Evolutionary conservation across 2,329 filamentous ascomycete species (phyloP).

Genomic region (Scedosporium apiospermum): DNA sequence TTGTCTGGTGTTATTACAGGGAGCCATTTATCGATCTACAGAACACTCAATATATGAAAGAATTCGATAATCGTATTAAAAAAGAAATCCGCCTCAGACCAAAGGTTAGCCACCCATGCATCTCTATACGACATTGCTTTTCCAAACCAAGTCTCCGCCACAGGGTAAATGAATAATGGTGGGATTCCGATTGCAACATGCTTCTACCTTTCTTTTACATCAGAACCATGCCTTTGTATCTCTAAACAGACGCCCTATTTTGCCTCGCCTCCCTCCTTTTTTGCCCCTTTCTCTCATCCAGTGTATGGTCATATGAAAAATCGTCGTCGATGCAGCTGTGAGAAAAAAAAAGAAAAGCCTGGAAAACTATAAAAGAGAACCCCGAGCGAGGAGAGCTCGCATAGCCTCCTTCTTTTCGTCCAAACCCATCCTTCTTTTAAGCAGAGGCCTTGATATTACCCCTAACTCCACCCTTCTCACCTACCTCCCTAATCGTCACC

Average conservation of each 20-base stretch:
- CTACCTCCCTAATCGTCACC: constrained; percentile 75
- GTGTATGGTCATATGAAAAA: not conserved
- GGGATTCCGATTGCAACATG: constrained; percentile 9
- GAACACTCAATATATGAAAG: too few relatives aligned
- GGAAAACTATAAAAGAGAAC: not conserved
- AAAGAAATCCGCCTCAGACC: too few relatives aligned
- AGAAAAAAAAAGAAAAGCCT: not conserved
- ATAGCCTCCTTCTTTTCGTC: not conserved
- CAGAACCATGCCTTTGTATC: constrained; percentile 8
- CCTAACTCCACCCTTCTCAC: constrained; percentile 74
- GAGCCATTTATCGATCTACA: too few relatives aligned
- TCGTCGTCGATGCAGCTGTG: not conserved
- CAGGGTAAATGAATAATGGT: constrained; percentile 5
- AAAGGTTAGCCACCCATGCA: too few relatives aligned
- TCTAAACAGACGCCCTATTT: constrained; percentile 1
- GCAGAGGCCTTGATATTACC: constrained; percentile 35
- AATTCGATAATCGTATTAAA: too few relatives aligned
- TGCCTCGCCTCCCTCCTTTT: too few relatives aligned
- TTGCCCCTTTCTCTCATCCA: not conserved
- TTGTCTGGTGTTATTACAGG: not conserved
- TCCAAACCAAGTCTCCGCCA: not conserved
- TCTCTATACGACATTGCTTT: too few relatives aligned
- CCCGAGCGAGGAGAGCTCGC: not conserved
- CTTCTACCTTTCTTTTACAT: constrained; percentile 7
- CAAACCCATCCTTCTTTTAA: constrained; percentile 7